These are phyloP conservation scores for Myriosclerotinia scirpicola DNA, from an alignment of 2,329 filamentous ascomycete genomes.

Conservation along the genomic window DNA sequence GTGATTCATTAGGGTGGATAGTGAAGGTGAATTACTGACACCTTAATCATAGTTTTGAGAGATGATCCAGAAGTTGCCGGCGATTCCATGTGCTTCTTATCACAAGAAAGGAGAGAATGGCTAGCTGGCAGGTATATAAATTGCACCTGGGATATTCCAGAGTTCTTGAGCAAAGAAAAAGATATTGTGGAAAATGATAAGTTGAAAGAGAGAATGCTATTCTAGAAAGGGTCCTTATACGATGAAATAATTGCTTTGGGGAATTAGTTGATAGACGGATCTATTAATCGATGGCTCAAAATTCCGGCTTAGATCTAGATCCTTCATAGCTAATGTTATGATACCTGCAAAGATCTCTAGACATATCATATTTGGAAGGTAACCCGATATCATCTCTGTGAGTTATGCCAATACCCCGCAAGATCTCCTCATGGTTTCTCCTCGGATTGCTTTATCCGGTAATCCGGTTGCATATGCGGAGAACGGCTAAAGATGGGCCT, in stretches of 20 bases:
- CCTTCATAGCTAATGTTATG: background rate
- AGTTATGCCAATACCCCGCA: background rate
- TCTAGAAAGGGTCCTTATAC: conserved; percentile 19
- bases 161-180: conserved; percentile 45
- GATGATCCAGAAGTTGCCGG: conserved; percentile 45
- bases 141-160: conserved; percentile 50
- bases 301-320: background rate
- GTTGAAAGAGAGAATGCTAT: conserved; percentile 40
- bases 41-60: conserved; percentile 30
- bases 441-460: background rate
- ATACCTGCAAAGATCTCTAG: background rate
- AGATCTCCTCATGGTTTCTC: background rate
- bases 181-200: conserved; percentile 45
- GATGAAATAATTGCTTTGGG: background rate
- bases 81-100: conserved; percentile 48
- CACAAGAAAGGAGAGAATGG: conserved; percentile 47
- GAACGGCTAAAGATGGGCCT: background rate
- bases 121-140: conserved; percentile 48
- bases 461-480: conserved; percentile 7
- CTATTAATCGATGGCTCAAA: background rate
- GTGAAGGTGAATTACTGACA: conserved; percentile 18
- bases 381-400: background rate
- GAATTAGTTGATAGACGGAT: too few relatives aligned
- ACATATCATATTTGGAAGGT: background rate
- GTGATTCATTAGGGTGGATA: background rate